Conservation (phyloP, 2,329 filamentous ascomycete genomes). For the Aspergillus ibericus region DNA sequence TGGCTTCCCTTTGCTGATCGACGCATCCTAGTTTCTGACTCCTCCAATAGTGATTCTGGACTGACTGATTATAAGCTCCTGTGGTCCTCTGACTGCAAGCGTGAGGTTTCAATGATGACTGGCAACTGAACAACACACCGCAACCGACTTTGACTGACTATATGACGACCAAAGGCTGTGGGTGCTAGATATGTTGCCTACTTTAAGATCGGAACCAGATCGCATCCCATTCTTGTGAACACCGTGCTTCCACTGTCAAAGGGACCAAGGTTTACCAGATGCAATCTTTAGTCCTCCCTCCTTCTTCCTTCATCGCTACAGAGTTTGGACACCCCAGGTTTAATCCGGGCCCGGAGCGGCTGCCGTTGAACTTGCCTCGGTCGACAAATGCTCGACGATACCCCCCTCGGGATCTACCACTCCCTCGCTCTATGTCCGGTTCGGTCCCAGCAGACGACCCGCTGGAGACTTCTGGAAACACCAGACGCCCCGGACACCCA, state of each 20-base stretch:
- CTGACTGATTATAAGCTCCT: slow-evolving; percentile 38
- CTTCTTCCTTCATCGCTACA: slow-evolving; percentile 36
- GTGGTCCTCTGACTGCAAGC: slow-evolving; percentile 22
- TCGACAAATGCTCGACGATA: slow-evolving; percentile 40
- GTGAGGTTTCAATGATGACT: slow-evolving; percentile 25
- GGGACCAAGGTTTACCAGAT: slow-evolving; percentile 30
- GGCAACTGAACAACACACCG: slow-evolving; percentile 25
- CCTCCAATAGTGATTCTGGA: slow-evolving; percentile 35
- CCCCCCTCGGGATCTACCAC: slow-evolving; percentile 41
- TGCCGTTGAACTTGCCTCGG: slow-evolving; percentile 35
- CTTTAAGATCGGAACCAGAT: slow-evolving; percentile 18
- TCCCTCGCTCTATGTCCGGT: slow-evolving; percentile 47
- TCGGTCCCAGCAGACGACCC: slow-evolving; percentile 40
- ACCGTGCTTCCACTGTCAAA: slow-evolving; percentile 10
- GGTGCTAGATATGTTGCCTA: slow-evolving; percentile 32
- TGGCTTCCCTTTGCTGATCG: slow-evolving; percentile 35
- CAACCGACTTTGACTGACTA: slow-evolving; percentile 7
- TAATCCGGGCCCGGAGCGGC: slow-evolving; percentile 35
- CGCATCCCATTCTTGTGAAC: slow-evolving; percentile 28
- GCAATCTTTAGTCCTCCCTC: slow-evolving; percentile 45
- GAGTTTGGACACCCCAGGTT: slow-evolving; percentile 40
- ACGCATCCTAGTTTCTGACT: slow-evolving; percentile 39
- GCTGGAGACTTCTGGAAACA: slow-evolving; percentile 38
- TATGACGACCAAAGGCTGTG: slow-evolving; percentile 12
- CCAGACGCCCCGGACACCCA: slow-evolving; percentile 33